phyloP scores from a whole-genome alignment of 495 filamentous ascomycete genomes.

The Tuber melanosporum region DNA sequence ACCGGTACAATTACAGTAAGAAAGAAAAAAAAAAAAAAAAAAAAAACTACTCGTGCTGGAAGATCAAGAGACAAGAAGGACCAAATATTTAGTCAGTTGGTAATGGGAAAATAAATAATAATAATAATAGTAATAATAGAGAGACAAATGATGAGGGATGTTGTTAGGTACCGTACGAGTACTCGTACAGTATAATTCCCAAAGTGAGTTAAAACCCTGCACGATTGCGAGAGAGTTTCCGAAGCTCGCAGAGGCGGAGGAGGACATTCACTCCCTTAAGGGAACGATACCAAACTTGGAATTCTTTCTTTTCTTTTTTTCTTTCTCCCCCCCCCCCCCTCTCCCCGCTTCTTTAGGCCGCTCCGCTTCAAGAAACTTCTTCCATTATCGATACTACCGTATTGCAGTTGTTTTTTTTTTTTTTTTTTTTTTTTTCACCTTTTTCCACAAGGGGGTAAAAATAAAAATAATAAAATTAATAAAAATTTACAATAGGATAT shows the following conservation, averaged over 20 bases:
- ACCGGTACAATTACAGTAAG: neutral
- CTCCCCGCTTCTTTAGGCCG: too few relatives aligned
- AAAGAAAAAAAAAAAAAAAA: neutral
- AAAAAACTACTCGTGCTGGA: neutral
- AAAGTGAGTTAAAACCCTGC: neutral
- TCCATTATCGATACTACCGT: neutral
- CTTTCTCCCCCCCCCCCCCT: neutral
- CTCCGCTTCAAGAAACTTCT: conserved; percentile 7
- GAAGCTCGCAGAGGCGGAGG: neutral
- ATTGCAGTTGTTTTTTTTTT: neutral
- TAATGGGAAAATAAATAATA: too few relatives aligned
- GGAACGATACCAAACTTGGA: neutral
- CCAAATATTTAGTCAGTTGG: too few relatives aligned
- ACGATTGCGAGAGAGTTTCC: conserved; percentile 3
- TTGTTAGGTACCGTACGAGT: too few relatives aligned
- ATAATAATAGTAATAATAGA: neutral
- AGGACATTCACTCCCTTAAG: neutral
- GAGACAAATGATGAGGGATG: neutral
- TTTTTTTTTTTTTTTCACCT: neutral
- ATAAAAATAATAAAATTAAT: too few relatives aligned
- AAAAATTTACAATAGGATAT: too few relatives aligned
- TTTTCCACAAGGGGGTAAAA: neutral
- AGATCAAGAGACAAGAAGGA: neutral
- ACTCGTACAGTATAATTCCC: neutral
- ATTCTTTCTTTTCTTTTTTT: conserved; percentile 16